Conservation (phyloP, 176 grass and related monocot genomes). For the Oryza longistaminata region DNA sequence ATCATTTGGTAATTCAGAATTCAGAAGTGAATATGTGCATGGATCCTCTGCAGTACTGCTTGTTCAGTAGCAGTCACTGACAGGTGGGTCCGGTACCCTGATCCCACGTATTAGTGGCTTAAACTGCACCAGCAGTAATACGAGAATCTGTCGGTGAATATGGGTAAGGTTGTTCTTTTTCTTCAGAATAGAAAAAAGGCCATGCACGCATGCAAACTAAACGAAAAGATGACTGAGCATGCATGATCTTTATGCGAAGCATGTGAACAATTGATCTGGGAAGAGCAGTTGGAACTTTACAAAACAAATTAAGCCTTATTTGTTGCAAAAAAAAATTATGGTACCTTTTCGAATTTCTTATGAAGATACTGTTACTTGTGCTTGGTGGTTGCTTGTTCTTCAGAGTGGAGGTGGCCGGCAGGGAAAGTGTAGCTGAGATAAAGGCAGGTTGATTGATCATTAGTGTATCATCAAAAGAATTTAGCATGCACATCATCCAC, state of each 20-base stretch:
- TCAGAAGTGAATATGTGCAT: background rate
- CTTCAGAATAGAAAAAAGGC: background rate
- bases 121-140: no score
- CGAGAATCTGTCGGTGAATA: background rate
- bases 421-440: background rate
- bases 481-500: conserved; percentile 16
- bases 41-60: no score
- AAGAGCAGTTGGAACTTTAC: conserved; percentile 8
- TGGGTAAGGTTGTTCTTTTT: background rate
- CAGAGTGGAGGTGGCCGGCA: background rate
- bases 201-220: background rate
- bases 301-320: background rate
- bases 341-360: background rate
- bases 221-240: background rate
- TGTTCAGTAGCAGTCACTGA: no score
- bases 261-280: background rate
- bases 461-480: background rate
- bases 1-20: background rate
- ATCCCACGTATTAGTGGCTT: no score
- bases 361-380: background rate
- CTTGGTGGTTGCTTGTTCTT: background rate
- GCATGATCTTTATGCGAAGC: conserved; percentile 1
- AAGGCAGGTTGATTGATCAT: background rate
- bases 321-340: background rate
- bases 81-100: no score